Conservation (phyloP, 257 asterid genomes). For the Solanum sitiens region DNA sequence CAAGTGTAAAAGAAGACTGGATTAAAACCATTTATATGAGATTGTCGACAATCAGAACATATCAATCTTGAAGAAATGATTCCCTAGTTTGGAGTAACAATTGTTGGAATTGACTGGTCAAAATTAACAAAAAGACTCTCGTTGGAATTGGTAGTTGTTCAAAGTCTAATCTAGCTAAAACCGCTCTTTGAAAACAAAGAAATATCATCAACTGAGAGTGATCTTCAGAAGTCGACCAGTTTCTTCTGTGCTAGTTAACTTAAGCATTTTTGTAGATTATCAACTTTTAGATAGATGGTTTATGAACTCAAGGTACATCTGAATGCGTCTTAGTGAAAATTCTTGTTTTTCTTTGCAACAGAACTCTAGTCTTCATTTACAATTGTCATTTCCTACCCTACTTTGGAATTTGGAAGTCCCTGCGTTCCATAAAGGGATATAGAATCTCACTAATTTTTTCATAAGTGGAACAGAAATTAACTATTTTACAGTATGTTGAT, state of each 20-base stretch:
- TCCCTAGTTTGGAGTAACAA: not conserved
- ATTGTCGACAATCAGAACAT: not conserved
- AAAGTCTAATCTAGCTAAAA: not conserved
- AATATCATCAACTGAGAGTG: not conserved
- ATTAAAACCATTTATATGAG: not conserved
- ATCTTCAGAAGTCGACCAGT: not conserved
- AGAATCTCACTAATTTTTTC: not conserved
- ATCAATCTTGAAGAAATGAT: not conserved
- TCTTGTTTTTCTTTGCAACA: not conserved
- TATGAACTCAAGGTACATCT: not conserved
- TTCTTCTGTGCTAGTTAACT: not conserved
- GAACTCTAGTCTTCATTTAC: not conserved
- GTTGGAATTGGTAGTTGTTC: not conserved
- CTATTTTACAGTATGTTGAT: not conserved
- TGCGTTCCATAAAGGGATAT: not conserved
- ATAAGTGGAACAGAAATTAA: not conserved
- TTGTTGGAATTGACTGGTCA: not conserved
- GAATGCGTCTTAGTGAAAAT: not conserved
- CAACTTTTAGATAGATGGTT: not conserved
- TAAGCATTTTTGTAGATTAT: not conserved
- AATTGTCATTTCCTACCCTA: not conserved
- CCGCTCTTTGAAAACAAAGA: not conserved
- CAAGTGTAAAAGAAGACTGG: not conserved
- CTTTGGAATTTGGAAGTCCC: not conserved
- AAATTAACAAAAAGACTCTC: not conserved